phyloP scores from a whole-genome alignment of 129 eudicot genomes.

The Mikania micrantha region DNA sequence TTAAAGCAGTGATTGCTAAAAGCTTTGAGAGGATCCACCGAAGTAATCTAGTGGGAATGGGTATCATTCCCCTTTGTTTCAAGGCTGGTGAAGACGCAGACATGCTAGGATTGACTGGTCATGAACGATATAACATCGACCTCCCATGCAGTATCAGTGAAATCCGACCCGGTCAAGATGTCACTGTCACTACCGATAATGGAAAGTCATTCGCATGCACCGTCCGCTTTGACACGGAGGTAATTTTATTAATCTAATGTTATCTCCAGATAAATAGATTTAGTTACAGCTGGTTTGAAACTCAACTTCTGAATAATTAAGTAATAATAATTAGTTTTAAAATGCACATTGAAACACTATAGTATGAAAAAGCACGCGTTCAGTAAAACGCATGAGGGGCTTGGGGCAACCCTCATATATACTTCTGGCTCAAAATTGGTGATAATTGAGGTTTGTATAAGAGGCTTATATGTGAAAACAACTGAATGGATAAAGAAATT shows the following conservation, averaged over 20 bases:
- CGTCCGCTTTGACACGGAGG: conserved; percentile 93
- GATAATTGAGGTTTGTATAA: too few relatives aligned
- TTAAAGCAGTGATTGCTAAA: conserved; percentile 88
- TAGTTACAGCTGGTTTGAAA: background rate
- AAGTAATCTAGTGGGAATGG: conserved; percentile 93
- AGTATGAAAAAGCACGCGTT: too few relatives aligned
- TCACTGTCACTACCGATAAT: conserved; percentile 58
- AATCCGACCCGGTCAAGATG: conserved; percentile 87
- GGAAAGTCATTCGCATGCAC: conserved; percentile 87
- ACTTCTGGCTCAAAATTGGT: too few relatives aligned
- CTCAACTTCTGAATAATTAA: background rate
- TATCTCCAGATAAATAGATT: background rate
- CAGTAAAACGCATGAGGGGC: too few relatives aligned
- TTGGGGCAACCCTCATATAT: too few relatives aligned
- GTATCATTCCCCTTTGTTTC: conserved; percentile 86
- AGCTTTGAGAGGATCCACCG: conserved; percentile 95
- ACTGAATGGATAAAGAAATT: too few relatives aligned
- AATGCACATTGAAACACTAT: background rate
- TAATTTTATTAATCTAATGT: conserved; percentile 7
- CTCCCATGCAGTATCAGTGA: conserved; percentile 61
- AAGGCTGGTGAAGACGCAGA: conserved; percentile 92
- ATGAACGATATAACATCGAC: conserved; percentile 74
- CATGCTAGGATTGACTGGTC: conserved; percentile 72
- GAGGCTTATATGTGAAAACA: too few relatives aligned
- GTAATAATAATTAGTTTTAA: background rate